phyloP scores from a whole-genome alignment of 257 asterid species.

The Pogostemon cablin region DNA sequence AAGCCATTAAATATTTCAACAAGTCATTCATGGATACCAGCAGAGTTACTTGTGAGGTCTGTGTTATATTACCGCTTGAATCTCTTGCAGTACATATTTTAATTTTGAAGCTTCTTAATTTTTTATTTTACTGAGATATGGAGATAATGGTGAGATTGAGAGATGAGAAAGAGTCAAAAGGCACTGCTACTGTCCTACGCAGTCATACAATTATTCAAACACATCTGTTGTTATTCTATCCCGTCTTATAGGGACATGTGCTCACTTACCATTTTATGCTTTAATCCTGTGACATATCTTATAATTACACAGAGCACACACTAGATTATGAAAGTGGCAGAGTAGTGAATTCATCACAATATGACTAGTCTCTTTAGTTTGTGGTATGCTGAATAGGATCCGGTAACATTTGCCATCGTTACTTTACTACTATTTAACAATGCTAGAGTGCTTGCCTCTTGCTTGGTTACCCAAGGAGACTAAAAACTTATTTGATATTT shows the following conservation, averaged over 20 bases:
- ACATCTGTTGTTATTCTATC: neutral
- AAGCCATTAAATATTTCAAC: constrained; percentile 67
- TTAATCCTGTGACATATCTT: neutral
- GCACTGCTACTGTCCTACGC: neutral
- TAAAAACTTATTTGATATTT: constrained; percentile 7
- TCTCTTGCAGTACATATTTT: neutral
- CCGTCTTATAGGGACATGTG: neutral
- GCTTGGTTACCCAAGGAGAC: constrained; percentile 15
- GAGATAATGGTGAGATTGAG: neutral
- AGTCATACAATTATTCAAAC: neutral
- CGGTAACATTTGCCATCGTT: constrained; percentile 1
- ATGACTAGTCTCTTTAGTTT: constrained; percentile 14
- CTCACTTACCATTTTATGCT: neutral
- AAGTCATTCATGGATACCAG: constrained; percentile 70
- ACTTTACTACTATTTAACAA: constrained; percentile 13
- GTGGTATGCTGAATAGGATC: constrained; percentile 12
- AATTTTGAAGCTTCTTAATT: constrained; percentile 1
- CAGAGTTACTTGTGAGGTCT: constrained; percentile 81
- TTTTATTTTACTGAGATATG: neutral
- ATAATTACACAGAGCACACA: neutral
- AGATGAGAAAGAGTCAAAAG: neutral
- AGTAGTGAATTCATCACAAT: neutral
- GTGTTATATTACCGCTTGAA: constrained; percentile 27
- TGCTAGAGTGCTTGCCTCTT: constrained; percentile 5
- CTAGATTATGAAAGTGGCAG: neutral